Percentiles rank a stretch among this genome's conserved stretches.
phyloP scores from a whole-genome alignment of 805 yeast genomes.

The Candida xiaguanensis region DNA sequence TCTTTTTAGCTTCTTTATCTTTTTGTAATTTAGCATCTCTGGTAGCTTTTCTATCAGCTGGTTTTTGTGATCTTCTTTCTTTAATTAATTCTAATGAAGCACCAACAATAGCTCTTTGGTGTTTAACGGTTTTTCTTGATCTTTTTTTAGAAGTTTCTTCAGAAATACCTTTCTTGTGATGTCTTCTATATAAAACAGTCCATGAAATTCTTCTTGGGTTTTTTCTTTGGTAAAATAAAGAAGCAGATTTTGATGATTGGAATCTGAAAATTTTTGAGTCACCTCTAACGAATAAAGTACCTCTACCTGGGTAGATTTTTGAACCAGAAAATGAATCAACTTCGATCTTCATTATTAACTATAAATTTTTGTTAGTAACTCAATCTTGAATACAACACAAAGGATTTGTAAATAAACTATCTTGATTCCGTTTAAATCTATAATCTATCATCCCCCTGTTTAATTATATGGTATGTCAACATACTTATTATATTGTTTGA shows the following conservation, averaged over 20 bases:
- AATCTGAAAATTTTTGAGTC: conserved; percentile 99
- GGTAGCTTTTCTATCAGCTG: conserved; percentile 97
- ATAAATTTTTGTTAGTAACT: conserved; percentile 28
- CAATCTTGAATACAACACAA: not conserved
- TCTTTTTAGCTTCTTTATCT: conserved; percentile 87
- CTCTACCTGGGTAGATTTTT: conserved; percentile 99
- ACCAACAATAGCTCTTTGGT: conserved; percentile 99
- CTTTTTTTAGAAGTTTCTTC: conserved; percentile 98
- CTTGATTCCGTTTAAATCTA: not conserved
- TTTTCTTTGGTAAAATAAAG: conserved; percentile 99
- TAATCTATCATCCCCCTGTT: not conserved
- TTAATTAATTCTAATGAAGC: conserved; percentile 97
- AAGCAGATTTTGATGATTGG: conserved; percentile 95
- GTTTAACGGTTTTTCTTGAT: conserved; percentile 94
- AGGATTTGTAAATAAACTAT: not conserved
- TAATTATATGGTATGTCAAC: not conserved
- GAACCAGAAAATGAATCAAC: conserved; percentile 99
- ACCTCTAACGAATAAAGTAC: conserved; percentile 98
- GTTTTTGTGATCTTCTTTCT: conserved; percentile 94
- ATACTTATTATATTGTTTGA: conserved; percentile 5
- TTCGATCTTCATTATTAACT: conserved; percentile 90
- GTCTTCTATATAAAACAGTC: conserved; percentile 99
- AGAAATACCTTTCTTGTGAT: conserved; percentile 99
- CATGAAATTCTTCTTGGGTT: conserved; percentile 99
- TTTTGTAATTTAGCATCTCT: conserved; percentile 85